A percentile compares a stretch with the other conserved stretches of the same genome.
phyloP scores from a whole-genome alignment of 2,329 filamentous ascomycete species.

The Blumeria hordei region DNA sequence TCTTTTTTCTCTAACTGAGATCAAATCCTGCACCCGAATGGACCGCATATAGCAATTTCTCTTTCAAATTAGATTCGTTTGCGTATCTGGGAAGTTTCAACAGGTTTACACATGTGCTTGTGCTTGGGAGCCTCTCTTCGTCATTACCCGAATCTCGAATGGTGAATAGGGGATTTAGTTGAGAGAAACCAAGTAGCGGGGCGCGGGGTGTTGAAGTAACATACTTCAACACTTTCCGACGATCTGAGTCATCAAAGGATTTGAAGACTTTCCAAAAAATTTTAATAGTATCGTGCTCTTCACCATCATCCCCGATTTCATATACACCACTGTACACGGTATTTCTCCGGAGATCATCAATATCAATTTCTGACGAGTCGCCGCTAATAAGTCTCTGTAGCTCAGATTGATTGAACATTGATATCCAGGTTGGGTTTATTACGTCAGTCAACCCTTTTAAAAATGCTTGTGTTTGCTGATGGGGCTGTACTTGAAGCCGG shows the following conservation, averaged over 20 bases:
- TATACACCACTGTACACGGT: constrained; percentile 79
- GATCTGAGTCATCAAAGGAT: constrained; percentile 47
- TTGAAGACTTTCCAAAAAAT: constrained; percentile 85
- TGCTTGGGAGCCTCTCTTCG: constrained; percentile 60
- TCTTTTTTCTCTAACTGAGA: constrained; percentile 18
- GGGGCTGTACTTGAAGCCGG: constrained; percentile 58
- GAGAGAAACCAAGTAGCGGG: constrained; percentile 68
- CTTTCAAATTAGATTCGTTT: constrained; percentile 36
- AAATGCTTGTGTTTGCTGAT: constrained; percentile 66
- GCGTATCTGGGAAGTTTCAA: constrained; percentile 74
- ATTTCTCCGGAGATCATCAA: constrained; percentile 63
- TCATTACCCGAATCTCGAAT: constrained; percentile 67
- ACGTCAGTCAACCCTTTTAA: constrained; percentile 66
- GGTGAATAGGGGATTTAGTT: constrained; percentile 65
- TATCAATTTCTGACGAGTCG: constrained; percentile 62
- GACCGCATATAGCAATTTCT: constrained; percentile 74
- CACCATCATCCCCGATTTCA: constrained; percentile 61
- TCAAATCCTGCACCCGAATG: constrained; percentile 86
- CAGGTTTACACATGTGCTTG: constrained; percentile 88
- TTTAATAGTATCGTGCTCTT: constrained; percentile 65
- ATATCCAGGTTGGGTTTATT: constrained; percentile 78
- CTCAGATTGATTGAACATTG: constrained; percentile 95
- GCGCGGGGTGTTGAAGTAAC: constrained; percentile 84
- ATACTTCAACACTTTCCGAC: constrained; percentile 76
- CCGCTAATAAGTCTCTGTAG: constrained; percentile 83